phyloP scores from a whole-genome alignment of 2,329 filamentous ascomycete genomes.

The Alternaria gaisen region DNA sequence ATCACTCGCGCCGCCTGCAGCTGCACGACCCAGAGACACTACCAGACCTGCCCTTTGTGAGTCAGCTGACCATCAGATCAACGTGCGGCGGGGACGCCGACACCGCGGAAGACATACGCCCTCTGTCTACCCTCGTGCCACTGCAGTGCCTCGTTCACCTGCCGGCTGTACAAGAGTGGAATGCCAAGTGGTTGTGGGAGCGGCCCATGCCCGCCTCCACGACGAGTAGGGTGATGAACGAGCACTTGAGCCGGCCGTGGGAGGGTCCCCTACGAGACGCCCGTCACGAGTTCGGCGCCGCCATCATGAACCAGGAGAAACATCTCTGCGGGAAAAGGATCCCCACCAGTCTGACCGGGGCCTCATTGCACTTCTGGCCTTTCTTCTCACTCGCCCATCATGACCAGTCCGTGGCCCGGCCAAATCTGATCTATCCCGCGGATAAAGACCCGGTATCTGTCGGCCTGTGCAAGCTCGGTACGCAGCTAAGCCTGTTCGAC shows the following conservation, averaged over 20 bases:
- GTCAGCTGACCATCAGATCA: conserved; percentile 12
- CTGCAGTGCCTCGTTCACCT: conserved; percentile 23
- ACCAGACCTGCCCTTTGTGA: conserved; percentile 21
- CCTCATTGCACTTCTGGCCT: conserved; percentile 20
- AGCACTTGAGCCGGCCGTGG: conserved; percentile 22
- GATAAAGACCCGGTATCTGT: conserved; percentile 19
- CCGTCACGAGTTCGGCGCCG: conserved; percentile 23
- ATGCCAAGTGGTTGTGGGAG: conserved; percentile 21
- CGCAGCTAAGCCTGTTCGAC: conserved; percentile 17
- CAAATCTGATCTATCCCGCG: conserved; percentile 22
- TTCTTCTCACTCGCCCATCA: conserved; percentile 14
- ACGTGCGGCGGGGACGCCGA: conserved; percentile 1
- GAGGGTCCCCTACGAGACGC: conserved; percentile 23
- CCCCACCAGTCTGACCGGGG: conserved; percentile 15
- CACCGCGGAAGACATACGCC: conserved; percentile 19
- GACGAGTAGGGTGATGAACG: conserved; percentile 19
- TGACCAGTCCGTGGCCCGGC: conserved; percentile 16
- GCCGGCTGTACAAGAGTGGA: conserved; percentile 16
- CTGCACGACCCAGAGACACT: conserved; percentile 17
- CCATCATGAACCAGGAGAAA: conserved; percentile 21
- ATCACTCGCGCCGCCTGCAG: conserved; percentile 22
- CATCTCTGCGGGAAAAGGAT: conserved; percentile 19
- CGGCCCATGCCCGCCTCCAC: conserved; percentile 18
- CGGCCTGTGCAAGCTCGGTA: conserved; percentile 18
- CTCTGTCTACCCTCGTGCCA: conserved; percentile 23